Base-by-base conservation (phyloP, 805 yeast species). In the Kuraishia piskuri region DNA sequence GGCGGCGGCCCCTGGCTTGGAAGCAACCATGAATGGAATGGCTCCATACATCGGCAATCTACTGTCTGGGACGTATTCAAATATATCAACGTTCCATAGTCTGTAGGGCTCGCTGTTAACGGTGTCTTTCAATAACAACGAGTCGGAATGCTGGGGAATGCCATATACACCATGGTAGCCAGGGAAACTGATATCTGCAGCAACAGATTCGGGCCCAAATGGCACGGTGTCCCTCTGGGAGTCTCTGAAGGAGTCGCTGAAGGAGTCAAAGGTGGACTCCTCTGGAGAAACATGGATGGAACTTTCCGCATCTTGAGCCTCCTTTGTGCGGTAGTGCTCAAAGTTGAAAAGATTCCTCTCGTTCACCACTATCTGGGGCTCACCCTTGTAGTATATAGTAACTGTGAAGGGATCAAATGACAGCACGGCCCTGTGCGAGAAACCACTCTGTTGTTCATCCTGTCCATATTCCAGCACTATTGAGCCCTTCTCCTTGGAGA, bases 111-210 rank as follows among this genome's bases (percentile, higher is more conserved):
- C 87, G 1, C 71, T 54, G 12, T 59, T 63, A 0, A 71, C 60
- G 0, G 98, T 91, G 58, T 88, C 92, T 53, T 83, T 82, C 58
- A 94, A 72, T 20, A 84, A 75, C 50, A 94, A 69, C 0, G 86
- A 72, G 59, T 89, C 96, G 0, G 98, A 92, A 63, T 94, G 99
- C 67, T 94, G 99, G 0, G 99, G 98, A 48, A 94, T 86, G n/a
- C 99, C 99, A 66, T 80, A 94, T 1, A 89, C 87, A 61, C 85
- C 76, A 4, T 72, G 65, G 59, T 75, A 84, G 0, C 81, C 83
- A 2, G 68, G 63, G 58, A 94, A 84, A 0, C 80, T 69, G 55
- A 90, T 77, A 65, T 94, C 99, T 25, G 88, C 58, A 0, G 86
- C 97, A 23, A 94, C 75, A 0, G 97, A 81, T 67, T 94, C 98